phyloP scores from a whole-genome alignment of 2,329 filamentous ascomycete species.

The Pestalotiopsis sp. region DNA sequence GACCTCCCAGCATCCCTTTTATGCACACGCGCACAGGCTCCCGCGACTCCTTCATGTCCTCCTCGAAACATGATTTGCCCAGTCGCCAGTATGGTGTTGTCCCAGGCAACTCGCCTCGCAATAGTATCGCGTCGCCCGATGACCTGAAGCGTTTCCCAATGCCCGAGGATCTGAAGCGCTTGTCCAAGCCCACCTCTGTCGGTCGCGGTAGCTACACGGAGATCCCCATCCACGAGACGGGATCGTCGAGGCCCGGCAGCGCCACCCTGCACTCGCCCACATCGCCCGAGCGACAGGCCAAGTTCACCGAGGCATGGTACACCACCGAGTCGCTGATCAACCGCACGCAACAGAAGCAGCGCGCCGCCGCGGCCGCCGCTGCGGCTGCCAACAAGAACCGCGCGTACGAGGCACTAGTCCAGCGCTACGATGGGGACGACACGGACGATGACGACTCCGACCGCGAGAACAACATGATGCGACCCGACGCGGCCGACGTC shows the following conservation, averaged over 20 bases:
- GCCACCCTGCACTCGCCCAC: constrained; percentile 21
- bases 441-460: constrained; percentile 24
- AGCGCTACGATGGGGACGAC: constrained; percentile 41
- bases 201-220: constrained; percentile 52
- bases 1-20: constrained; percentile 70
- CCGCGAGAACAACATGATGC: constrained; percentile 23
- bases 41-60: constrained; percentile 56
- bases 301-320: constrained; percentile 59
- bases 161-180: constrained; percentile 49
- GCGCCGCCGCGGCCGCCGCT: constrained; percentile 43
- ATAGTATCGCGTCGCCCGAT: constrained; percentile 40
- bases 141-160: constrained; percentile 46
- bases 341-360: constrained; percentile 56
- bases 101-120: constrained; percentile 44
- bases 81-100: constrained; percentile 57
- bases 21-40: constrained; percentile 74
- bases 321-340: constrained; percentile 56
- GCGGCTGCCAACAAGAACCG: constrained; percentile 36
- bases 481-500: constrained; percentile 36
- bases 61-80: constrained; percentile 54
- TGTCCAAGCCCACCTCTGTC: constrained; percentile 38
- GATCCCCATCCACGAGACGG: constrained; percentile 47
- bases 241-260: constrained; percentile 26
- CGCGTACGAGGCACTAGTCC: constrained; percentile 49
- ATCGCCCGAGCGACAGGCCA: constrained; percentile 41